Evolutionary conservation across 805 yeast genomes (phyloP).

Genomic region (Yamadazyma phyllophila): DNA sequence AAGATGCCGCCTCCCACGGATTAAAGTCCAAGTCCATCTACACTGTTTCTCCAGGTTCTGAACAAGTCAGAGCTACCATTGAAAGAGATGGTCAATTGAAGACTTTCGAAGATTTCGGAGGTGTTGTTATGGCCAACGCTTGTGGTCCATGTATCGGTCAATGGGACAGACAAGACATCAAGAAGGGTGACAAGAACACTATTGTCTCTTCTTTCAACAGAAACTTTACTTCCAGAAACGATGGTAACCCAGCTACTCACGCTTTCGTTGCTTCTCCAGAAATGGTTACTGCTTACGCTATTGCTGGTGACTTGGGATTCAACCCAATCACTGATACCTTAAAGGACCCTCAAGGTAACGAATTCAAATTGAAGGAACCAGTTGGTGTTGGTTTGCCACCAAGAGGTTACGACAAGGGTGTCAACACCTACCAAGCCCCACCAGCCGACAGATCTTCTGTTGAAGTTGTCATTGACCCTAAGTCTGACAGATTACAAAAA

Average conservation of each 20-base stretch:
- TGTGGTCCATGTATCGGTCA: slow-evolving; percentile 99
- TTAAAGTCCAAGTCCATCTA: slow-evolving; percentile 87
- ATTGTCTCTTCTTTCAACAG: slow-evolving; percentile 97
- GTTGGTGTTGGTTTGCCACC: slow-evolving; percentile 86
- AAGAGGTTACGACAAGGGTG: slow-evolving; percentile 89
- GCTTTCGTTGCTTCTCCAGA: slow-evolving; percentile 98
- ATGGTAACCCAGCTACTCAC: slow-evolving; percentile 96
- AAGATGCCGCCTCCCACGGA: slow-evolving; percentile 88
- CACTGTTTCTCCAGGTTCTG: slow-evolving; percentile 97
- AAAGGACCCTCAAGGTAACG: slow-evolving; percentile 84
- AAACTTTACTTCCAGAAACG: slow-evolving; percentile 97
- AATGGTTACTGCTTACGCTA: slow-evolving; percentile 91
- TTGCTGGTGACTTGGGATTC: slow-evolving; percentile 94
- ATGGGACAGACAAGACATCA: slow-evolving; percentile 94
- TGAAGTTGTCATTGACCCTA: slow-evolving; percentile 75
- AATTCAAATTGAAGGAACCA: slow-evolving; percentile 86
- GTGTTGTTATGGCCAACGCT: slow-evolving; percentile 92
- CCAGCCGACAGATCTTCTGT: slow-evolving; percentile 81
- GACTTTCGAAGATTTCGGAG: slow-evolving; percentile 89
- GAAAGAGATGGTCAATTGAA: slow-evolving; percentile 92
- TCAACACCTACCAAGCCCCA: slow-evolving; percentile 95
- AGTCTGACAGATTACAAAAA: slow-evolving; percentile 93
- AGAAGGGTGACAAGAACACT: slow-evolving; percentile 94
- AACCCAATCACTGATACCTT: slow-evolving; percentile 92
- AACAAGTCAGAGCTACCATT: slow-evolving; percentile 97